phyloP scores from a whole-genome alignment of 1,284 basidiomycete genomes.

The Rhodofomes roseus region DNA sequence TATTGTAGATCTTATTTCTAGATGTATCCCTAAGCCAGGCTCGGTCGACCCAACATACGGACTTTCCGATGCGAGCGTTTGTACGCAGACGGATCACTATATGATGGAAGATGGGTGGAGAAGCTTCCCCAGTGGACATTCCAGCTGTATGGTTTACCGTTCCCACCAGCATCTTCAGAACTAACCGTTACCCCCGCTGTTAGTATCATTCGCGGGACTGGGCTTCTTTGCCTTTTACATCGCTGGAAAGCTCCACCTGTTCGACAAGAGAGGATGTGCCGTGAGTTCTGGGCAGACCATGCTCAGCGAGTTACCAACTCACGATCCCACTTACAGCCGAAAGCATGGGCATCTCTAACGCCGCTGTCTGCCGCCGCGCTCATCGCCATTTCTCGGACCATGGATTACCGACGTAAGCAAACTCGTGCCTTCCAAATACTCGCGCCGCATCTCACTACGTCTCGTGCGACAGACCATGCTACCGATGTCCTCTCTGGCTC shows the following conservation, averaged over 20 bases:
- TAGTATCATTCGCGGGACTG: conserved; percentile 90
- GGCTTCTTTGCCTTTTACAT: conserved; percentile 89
- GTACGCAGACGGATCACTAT: conserved; percentile 62
- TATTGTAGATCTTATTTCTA: conserved; percentile 66
- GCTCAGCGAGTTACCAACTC: not conserved
- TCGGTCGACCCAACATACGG: conserved; percentile 71
- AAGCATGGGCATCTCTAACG: conserved; percentile 79
- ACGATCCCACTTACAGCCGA: conserved; percentile 44
- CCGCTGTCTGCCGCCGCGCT: conserved; percentile 81
- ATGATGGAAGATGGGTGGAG: conserved; percentile 84
- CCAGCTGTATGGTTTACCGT: conserved; percentile 55
- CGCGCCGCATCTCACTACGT: not conserved
- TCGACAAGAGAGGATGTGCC: conserved; percentile 77
- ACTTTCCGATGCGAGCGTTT: conserved; percentile 74
- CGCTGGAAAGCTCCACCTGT: conserved; percentile 90
- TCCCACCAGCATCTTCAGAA: not conserved
- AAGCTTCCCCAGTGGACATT: conserved; percentile 93
- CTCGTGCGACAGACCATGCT: conserved; percentile 71
- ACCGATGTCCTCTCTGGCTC: conserved; percentile 85
- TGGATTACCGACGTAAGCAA: conserved; percentile 80
- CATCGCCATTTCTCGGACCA: conserved; percentile 88
- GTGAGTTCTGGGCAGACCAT: conserved; percentile 37
- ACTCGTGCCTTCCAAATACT: not conserved
- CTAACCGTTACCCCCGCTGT: not conserved
- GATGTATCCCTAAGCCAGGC: conserved; percentile 74